Evolutionary conservation across 1,284 basidiomycete species (phyloP).

Genomic region (Ceratobasidium sp.): DNA sequence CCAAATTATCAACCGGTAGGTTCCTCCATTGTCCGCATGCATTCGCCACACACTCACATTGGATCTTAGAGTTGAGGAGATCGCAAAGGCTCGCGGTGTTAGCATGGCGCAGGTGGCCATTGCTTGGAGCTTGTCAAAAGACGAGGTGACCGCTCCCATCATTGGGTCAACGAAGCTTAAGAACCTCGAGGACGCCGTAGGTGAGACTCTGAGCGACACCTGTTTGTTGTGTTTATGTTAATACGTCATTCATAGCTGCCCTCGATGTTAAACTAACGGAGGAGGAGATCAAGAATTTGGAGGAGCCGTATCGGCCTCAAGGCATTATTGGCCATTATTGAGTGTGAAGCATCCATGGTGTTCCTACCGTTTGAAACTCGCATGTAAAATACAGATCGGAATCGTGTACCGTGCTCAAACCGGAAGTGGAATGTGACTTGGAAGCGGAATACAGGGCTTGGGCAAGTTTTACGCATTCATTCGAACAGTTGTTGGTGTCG

Average conservation of each 20-base stretch:
- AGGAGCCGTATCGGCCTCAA: conserved; percentile 53
- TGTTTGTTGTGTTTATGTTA: not conserved
- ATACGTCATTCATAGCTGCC: conserved; percentile 41
- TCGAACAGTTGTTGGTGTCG: no score
- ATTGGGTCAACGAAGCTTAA: conserved; percentile 64
- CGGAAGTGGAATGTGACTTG: no score
- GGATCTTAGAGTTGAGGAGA: conserved; percentile 45
- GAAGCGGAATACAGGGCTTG: no score
- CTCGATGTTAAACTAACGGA: conserved; percentile 52
- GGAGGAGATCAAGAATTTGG: conserved; percentile 55
- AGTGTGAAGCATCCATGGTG: no score
- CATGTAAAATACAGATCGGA: no score
- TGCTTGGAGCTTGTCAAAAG: conserved; percentile 40
- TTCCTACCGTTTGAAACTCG: no score
- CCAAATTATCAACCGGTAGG: conserved; percentile 51
- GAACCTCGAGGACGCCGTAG: conserved; percentile 63
- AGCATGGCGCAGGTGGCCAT: conserved; percentile 28
- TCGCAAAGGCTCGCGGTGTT: conserved; percentile 45
- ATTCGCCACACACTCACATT: not conserved
- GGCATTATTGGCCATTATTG: conserved; percentile 48
- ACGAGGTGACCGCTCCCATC: conserved; percentile 62
- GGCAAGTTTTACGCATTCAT: no score
- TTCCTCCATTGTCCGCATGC: not conserved
- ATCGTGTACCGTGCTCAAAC: no score
- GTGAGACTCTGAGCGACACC: not conserved